Conservation (phyloP, 225 moss, liverwort and hornwort genomes). For the Physcomitrium patens region DNA sequence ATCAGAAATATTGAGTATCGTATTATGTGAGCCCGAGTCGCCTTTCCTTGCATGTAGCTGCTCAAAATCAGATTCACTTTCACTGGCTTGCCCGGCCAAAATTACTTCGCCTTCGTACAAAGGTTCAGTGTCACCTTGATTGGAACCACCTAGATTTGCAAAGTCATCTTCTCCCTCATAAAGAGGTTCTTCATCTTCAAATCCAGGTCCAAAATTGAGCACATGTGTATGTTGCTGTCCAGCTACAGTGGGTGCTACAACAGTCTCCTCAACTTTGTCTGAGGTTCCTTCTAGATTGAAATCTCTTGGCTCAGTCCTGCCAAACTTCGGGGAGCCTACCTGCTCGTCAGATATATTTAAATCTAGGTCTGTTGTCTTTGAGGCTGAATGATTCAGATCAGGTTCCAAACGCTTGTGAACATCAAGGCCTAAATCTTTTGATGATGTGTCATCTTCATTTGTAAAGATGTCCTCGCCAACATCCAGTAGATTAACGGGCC, state of each 20-base stretch:
- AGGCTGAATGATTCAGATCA: conserved; percentile 25
- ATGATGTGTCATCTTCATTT: conserved; percentile 32
- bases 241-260: conserved; percentile 28
- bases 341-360: conserved; percentile 26
- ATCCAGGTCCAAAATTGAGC: conserved; percentile 57
- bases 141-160: conserved; percentile 63
- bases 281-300: conserved; percentile 44
- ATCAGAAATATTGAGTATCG: conserved; percentile 44
- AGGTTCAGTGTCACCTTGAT: conserved; percentile 65
- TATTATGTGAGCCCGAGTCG: conserved; percentile 44
- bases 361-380: conserved; percentile 22
- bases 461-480: conserved; percentile 57
- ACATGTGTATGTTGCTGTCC: conserved; percentile 42
- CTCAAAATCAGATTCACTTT: conserved; percentile 51
- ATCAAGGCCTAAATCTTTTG: conserved; percentile 29
- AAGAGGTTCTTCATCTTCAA: conserved; percentile 88
- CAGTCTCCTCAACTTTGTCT: conserved; percentile 37
- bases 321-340: conserved; percentile 25
- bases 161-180: conserved; percentile 88
- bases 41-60: conserved; percentile 48
- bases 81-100: conserved; percentile 68
- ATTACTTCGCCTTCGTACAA: conserved; percentile 71
- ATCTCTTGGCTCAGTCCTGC: conserved; percentile 42
- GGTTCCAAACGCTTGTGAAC: conserved; percentile 21
- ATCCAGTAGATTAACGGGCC: conserved; percentile 65